Evolutionary conservation across 2,329 filamentous ascomycete species (phyloP).

Genomic region (Iodosphaeria phyllophila): DNA sequence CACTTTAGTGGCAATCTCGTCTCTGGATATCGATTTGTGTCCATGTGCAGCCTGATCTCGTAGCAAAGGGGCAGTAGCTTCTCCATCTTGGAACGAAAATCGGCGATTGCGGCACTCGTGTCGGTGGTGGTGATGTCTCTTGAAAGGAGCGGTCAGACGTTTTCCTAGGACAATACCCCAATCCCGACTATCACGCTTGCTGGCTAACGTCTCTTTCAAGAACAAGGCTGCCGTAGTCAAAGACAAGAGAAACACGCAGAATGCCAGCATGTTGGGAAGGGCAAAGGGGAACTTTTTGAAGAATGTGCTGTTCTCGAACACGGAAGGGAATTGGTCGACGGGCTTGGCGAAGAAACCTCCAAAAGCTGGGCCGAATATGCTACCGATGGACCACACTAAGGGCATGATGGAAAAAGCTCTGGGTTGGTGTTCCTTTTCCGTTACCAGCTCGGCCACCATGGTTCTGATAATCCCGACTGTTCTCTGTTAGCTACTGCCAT

Average conservation of each 20-base stretch:
- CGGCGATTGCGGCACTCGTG: constrained; percentile 16
- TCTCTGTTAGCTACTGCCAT: constrained; percentile 9
- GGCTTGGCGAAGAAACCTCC: constrained; percentile 77
- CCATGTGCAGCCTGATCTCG: constrained; percentile 14
- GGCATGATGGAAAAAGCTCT: constrained; percentile 89
- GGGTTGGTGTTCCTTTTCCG: constrained; percentile 70
- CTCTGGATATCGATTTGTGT: no score
- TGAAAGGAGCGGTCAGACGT: constrained; percentile 31
- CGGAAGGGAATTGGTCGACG: constrained; percentile 47
- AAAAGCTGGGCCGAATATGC: constrained; percentile 73
- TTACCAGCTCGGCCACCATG: constrained; percentile 84
- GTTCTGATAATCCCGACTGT: constrained; percentile 81
- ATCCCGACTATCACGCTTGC: constrained; percentile 48
- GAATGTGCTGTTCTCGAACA: constrained; percentile 50
- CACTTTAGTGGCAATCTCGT: constrained; percentile 7
- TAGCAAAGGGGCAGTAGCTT: constrained; percentile 36
- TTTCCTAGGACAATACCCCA: constrained; percentile 59
- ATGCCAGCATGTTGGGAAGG: constrained; percentile 66
- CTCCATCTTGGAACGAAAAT: constrained; percentile 32
- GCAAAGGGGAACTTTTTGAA: constrained; percentile 65
- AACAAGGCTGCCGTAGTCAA: constrained; percentile 60
- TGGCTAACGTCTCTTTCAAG: constrained; percentile 67
- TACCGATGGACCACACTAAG: constrained; percentile 70
- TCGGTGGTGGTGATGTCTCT: constrained; percentile 7
- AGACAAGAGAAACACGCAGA: constrained; percentile 59